These are phyloP conservation scores for Linnemannia elongata DNA, from an alignment of 192 early-diverging fungal species.

Conservation along the genomic window DNA sequence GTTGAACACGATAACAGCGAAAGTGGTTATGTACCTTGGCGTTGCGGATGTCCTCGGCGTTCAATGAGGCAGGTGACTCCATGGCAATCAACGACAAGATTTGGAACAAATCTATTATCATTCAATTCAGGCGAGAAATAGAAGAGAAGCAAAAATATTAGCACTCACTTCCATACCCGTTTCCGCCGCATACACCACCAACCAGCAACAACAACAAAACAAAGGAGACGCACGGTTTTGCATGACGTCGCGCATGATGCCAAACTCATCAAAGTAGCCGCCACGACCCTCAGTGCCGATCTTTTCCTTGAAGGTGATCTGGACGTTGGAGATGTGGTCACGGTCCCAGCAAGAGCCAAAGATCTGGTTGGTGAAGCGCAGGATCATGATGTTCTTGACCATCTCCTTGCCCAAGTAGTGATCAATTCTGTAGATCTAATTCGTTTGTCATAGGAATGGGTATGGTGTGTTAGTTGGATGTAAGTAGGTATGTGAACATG, in stretches of 20 bases:
- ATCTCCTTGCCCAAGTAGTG: constrained; percentile 98
- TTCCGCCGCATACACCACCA: not conserved
- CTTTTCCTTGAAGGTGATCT: constrained; percentile 97
- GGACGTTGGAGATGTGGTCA: constrained; percentile 87
- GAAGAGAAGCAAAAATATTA: not conserved
- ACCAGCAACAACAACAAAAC: not conserved
- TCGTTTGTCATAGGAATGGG: too few species aligned
- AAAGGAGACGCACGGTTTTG: constrained; percentile 64
- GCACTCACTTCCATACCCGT: not conserved
- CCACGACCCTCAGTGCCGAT: constrained; percentile 97
- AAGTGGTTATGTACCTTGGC: constrained; percentile 79
- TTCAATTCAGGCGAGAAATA: not conserved
- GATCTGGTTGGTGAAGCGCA: constrained; percentile 91
- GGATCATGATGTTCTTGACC: constrained; percentile 94
- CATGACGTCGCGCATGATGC: constrained; percentile 93
- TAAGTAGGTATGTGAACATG: too few species aligned
- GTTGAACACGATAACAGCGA: too few species aligned
- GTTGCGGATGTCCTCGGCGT: constrained; percentile 92
- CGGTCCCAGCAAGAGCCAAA: constrained; percentile 91
- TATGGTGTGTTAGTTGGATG: too few species aligned
- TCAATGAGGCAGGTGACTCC: constrained; percentile 87
- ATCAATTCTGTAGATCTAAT: constrained; percentile 92
- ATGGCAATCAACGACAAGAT: constrained; percentile 93
- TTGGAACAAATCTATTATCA: constrained; percentile 80
- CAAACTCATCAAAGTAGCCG: constrained; percentile 98